Base-by-base conservation (phyloP, 371 early-diverging fungal species). In the Lichtheimia ramosa region DNA sequence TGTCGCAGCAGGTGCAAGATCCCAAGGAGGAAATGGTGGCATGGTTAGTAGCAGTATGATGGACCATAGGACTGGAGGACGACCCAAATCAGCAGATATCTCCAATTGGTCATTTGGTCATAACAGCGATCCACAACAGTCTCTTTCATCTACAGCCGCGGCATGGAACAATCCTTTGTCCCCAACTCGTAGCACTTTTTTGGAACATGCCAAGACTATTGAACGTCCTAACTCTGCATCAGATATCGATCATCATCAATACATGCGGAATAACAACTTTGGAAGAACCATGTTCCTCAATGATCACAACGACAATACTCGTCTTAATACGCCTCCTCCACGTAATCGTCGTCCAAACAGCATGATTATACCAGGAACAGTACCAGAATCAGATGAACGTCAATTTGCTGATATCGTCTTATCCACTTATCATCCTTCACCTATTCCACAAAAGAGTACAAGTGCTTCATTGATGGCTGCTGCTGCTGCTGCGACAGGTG, bases 71-170 rank as follows among this genome's bases (percentile, higher is more conserved):
- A 66, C 71, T 7, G 63, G 66, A 40, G 79, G 75, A 18, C 64
- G 85, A 20, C 88, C 88, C 23, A 83, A 80, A 48, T 84, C 88
- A 1, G 85, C 85, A 7, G 73, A 82, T 25, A 83, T 86, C 79
- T 82, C 82, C 46, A 65, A 49, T 43, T 48, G 52, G 51, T 58
- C 54, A 39, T 61, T 61, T 50, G 61, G 54, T 5, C 34, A n/a
- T 34, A 25, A 5, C 28, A 52, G 5, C 27, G 34, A 34, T 34
- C 34, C 34, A 8, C 34, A 34, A 8, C 34, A 34, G 34, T 34
- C 34, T 34, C 34, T 34, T 34, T 34, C 34, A 34, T 34, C 34
- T 8, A 34, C 34, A 34, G 34, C 34, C 34, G 34, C 34, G 10
- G 34, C 34, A 34, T 34, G 34, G 34, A 42, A n/a, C 40, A 40